Percentiles rank a stretch among this genome's conserved stretches.
phyloP scores from a whole-genome alignment of 352 stramenopile species.

The Phytophthora quininea region DNA sequence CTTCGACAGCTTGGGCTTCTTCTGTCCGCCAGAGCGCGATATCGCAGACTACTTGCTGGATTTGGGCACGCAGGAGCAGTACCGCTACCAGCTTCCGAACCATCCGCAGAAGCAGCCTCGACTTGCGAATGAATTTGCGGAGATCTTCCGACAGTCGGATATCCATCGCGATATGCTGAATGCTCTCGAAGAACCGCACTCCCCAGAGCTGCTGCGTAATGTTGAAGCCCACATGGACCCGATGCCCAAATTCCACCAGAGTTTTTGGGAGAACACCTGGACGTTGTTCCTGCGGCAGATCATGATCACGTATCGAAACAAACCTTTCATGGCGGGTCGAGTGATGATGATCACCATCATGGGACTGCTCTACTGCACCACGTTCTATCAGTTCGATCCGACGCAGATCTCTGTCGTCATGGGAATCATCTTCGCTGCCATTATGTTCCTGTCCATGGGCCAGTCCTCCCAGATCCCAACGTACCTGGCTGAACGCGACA shows the following conservation, averaged over 20 bases:
- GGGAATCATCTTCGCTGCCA: slow-evolving; percentile 1
- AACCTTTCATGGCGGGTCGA: slow-evolving; percentile 3
- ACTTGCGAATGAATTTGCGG: not conserved
- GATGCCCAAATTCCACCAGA: slow-evolving; percentile 4
- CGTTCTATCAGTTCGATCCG: not conserved
- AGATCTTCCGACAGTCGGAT: slow-evolving; percentile 33
- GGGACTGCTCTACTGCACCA: slow-evolving; percentile 3
- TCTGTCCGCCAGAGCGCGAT: not conserved
- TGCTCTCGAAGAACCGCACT: slow-evolving; percentile 4
- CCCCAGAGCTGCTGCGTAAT: slow-evolving; percentile 1
- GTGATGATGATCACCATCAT: slow-evolving; percentile 4
- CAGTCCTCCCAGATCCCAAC: slow-evolving; percentile 1
- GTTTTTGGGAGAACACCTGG: slow-evolving; percentile 1
- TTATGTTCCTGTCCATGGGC: slow-evolving; percentile 6
- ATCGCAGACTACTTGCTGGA: slow-evolving; percentile 2
- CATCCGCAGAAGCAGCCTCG: slow-evolving; percentile 51
- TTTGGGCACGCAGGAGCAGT: slow-evolving; percentile 1
- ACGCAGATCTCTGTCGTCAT: slow-evolving; percentile 1
- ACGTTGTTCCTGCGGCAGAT: not conserved
- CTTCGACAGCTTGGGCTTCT: slow-evolving; percentile 13
- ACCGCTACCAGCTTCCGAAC: slow-evolving; percentile 15
- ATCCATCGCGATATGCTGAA: slow-evolving; percentile 42
- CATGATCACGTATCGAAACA: slow-evolving; percentile 6
- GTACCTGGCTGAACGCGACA: slow-evolving; percentile 1
- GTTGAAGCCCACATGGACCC: slow-evolving; percentile 3